These are phyloP conservation scores for Mentha longifolia DNA, from an alignment of 257 asterid genomes.

Conservation along the genomic window DNA sequence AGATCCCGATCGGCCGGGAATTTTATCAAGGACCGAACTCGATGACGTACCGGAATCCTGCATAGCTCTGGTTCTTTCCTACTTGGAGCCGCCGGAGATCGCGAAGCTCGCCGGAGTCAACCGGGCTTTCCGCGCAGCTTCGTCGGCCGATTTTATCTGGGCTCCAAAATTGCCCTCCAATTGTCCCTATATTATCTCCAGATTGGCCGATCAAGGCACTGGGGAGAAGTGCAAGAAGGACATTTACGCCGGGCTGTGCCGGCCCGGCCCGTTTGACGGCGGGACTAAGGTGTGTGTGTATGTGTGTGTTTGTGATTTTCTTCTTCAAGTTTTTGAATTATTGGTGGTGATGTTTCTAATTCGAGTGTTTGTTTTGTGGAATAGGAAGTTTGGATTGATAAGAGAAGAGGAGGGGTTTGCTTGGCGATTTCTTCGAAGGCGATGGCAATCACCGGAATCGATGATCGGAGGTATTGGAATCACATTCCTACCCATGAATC, in stretches of 20 bases:
- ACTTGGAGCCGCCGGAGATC: conserved; percentile 77
- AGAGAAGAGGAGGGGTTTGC: conserved; percentile 75
- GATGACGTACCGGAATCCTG: conserved; percentile 84
- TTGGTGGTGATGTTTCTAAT: neutral
- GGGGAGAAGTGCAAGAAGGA: conserved; percentile 50
- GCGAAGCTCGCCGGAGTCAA: conserved; percentile 65
- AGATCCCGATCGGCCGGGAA: neutral
- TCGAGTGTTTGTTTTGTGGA: neutral
- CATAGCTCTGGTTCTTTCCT: conserved; percentile 59
- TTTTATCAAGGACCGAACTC: conserved; percentile 36
- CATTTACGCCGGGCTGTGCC: conserved; percentile 56
- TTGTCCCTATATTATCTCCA: conserved; percentile 49
- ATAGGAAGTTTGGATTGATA: conserved; percentile 84
- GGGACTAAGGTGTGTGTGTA: conserved; percentile 69
- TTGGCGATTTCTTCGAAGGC: conserved; percentile 75
- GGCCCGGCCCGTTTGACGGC: conserved; percentile 55
- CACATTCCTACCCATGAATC: conserved; percentile 67
- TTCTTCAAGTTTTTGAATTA: neutral
- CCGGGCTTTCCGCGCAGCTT: conserved; percentile 65
- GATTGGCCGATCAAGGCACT: conserved; percentile 37
- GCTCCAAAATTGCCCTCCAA: conserved; percentile 65
- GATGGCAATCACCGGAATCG: conserved; percentile 74
- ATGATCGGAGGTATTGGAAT: conserved; percentile 92
- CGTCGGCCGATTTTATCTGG: conserved; percentile 89
- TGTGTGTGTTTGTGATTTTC: conserved; percentile 29